A percentile compares a stretch with the other conserved stretches of the same genome.
These are phyloP conservation scores for Parasitella parasitica DNA, from an alignment of 371 early-diverging fungal genomes.

Conservation along the genomic window DNA sequence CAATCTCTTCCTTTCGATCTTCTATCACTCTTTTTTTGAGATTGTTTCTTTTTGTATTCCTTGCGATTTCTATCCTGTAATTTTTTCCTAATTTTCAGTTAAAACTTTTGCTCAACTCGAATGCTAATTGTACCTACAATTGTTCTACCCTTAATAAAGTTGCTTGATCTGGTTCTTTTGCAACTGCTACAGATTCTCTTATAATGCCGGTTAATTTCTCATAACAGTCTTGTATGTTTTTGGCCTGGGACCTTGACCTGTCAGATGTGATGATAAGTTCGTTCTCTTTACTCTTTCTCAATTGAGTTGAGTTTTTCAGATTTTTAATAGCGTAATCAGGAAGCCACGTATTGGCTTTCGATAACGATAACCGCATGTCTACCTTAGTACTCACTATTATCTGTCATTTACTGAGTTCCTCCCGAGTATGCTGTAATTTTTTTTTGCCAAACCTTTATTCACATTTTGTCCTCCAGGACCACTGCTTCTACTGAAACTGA, in stretches of 20 bases:
- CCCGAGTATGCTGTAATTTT: background rate
- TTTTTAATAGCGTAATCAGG: slow-evolving; percentile 67
- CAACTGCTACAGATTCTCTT: slow-evolving; percentile 65
- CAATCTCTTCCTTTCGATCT: slow-evolving; percentile 33
- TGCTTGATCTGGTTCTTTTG: slow-evolving; percentile 69
- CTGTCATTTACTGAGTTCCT: background rate
- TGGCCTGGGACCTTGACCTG: slow-evolving; percentile 75
- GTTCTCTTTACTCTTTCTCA: slow-evolving; percentile 66
- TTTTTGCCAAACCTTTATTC: slow-evolving; percentile 69
- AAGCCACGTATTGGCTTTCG: slow-evolving; percentile 69
- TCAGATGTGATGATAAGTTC: slow-evolving; percentile 80
- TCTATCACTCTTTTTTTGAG: slow-evolving; percentile 41
- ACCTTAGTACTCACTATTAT: slow-evolving; percentile 82
- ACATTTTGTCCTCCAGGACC: slow-evolving; percentile 94
- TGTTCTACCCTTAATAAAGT: slow-evolving; percentile 59
- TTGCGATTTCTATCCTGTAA: slow-evolving; percentile 20
- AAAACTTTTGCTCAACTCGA: background rate
- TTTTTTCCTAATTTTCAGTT: background rate
- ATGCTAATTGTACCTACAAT: slow-evolving; percentile 48
- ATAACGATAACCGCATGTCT: slow-evolving; percentile 69
- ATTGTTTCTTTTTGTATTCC: slow-evolving; percentile 34
- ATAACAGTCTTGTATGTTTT: slow-evolving; percentile 82
- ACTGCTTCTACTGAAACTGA: slow-evolving; percentile 50
- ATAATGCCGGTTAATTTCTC: slow-evolving; percentile 69
- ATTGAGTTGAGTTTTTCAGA: slow-evolving; percentile 26